Evolutionary conservation across 495 filamentous ascomycete genomes (phyloP).

Genomic region (Podospora sp.): DNA sequence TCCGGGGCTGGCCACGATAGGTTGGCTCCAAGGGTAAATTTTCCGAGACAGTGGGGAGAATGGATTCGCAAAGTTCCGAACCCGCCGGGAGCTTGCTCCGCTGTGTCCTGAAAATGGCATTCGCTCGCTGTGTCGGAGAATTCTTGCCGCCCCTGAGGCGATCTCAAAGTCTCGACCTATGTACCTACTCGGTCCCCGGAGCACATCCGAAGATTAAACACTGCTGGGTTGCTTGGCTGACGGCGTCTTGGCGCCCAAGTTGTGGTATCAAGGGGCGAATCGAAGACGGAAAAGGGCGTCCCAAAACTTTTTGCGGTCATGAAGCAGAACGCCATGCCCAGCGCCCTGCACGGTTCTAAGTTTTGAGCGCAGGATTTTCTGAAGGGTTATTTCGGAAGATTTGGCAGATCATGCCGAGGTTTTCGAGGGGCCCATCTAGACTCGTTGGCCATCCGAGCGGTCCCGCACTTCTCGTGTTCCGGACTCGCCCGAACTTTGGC

Average conservation of each 20-base stretch:
- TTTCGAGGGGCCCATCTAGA: not conserved
- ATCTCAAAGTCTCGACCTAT: not conserved
- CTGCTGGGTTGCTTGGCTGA: not conserved
- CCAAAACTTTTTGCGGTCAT: not conserved
- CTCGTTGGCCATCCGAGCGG: too few relatives aligned
- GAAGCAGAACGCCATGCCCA: too few relatives aligned
- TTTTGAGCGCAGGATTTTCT: not conserved
- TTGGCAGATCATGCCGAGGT: not conserved
- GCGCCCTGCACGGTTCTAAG: not conserved
- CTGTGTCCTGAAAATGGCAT: not conserved
- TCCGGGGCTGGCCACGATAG: constrained; percentile 2
- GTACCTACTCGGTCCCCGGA: not conserved
- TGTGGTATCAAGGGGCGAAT: not conserved
- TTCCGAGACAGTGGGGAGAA: constrained; percentile 19
- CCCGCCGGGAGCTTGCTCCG: not conserved
- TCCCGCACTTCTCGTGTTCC: too few relatives aligned
- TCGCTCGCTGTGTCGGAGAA: constrained; percentile 12
- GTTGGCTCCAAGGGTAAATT: constrained; percentile 12
- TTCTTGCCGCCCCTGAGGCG: constrained; percentile 1
- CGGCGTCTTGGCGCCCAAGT: not conserved
- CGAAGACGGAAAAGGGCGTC: not conserved
- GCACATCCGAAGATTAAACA: not conserved
- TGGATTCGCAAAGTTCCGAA: constrained; percentile 13
- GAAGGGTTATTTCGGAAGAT: not conserved
- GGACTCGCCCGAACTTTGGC: too few relatives aligned